phyloP scores from a whole-genome alignment of 2,329 filamentous ascomycete species.

The Penicillium frequentans region DNA sequence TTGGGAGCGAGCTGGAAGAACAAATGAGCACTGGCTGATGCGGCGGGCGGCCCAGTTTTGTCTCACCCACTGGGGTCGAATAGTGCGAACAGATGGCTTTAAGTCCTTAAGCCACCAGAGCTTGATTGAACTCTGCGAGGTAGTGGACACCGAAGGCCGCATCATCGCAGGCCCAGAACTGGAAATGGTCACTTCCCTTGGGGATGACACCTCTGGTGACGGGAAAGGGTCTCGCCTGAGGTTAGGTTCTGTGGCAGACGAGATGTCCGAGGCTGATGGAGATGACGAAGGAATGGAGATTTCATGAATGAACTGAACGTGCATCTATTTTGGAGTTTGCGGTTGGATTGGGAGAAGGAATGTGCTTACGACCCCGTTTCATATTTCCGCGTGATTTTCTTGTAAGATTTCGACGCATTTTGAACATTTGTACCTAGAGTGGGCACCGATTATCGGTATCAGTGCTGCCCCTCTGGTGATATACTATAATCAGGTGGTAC shows the following conservation, averaged over 20 bases:
- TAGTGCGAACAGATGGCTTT: conserved; percentile 88
- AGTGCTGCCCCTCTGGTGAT: neutral
- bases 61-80: conserved; percentile 89
- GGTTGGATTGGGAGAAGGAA: conserved; percentile 15
- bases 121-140: conserved; percentile 87
- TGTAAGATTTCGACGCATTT: neutral
- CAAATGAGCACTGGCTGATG: conserved; percentile 90
- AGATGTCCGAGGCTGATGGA: conserved; percentile 44
- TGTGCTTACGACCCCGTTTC: neutral
- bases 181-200: conserved; percentile 58
- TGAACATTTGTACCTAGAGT: neutral
- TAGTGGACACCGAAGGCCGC: conserved; percentile 89
- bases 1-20: conserved; percentile 89
- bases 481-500: neutral
- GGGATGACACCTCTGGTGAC: conserved; percentile 45
- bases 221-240: conserved; percentile 31
- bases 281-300: conserved; percentile 52
- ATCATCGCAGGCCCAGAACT: conserved; percentile 87
- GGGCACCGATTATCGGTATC: neutral
- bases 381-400: neutral
- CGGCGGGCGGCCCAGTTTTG: conserved; percentile 85
- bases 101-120: conserved; percentile 73
- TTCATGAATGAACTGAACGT: conserved; percentile 29
- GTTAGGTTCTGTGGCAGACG: conserved; percentile 29
- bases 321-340: conserved; percentile 17